These are phyloP conservation scores for Colletotrichum paranaense DNA, from an alignment of 2,329 filamentous ascomycete genomes.

Conservation along the genomic window DNA sequence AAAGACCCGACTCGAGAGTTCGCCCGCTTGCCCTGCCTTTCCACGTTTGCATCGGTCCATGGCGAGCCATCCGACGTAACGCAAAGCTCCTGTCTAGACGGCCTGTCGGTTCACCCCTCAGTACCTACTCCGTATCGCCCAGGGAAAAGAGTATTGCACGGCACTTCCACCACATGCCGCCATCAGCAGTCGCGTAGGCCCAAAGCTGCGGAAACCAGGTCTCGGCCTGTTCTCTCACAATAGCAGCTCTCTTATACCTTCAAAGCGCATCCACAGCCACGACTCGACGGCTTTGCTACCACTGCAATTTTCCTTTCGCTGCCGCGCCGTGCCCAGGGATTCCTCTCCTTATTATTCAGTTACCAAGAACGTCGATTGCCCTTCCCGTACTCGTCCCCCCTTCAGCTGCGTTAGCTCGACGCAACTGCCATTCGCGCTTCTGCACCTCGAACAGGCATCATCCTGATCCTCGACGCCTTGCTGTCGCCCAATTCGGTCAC, in stretches of 20 bases:
- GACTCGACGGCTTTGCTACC: not conserved
- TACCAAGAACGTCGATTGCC: not conserved
- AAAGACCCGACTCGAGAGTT: not conserved
- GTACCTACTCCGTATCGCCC: not conserved
- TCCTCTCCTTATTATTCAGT: not conserved
- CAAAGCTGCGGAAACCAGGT: conserved; percentile 18
- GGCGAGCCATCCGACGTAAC: conserved; percentile 9
- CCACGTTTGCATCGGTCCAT: not conserved
- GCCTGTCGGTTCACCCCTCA: too few relatives aligned
- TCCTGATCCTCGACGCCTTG: not conserved
- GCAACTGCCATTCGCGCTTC: conserved; percentile 15
- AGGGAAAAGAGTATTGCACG: not conserved
- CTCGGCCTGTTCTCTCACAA: conserved; percentile 26
- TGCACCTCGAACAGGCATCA: conserved; percentile 25
- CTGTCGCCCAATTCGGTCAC: not conserved
- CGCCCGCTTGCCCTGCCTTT: not conserved
- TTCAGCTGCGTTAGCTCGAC: not conserved
- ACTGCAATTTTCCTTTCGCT: not conserved
- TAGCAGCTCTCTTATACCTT: conserved; percentile 27
- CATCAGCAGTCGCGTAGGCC: conserved; percentile 7
- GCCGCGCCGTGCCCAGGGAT: not conserved
- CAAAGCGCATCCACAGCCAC: conserved; percentile 26
- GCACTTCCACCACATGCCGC: conserved; percentile 24
- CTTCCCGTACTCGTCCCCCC: not conserved
- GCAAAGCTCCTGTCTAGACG: conserved; percentile 3